These are phyloP conservation scores for Lichtheimia corymbifera DNA, from an alignment of 371 early-diverging fungal genomes.

Conservation along the genomic window DNA sequence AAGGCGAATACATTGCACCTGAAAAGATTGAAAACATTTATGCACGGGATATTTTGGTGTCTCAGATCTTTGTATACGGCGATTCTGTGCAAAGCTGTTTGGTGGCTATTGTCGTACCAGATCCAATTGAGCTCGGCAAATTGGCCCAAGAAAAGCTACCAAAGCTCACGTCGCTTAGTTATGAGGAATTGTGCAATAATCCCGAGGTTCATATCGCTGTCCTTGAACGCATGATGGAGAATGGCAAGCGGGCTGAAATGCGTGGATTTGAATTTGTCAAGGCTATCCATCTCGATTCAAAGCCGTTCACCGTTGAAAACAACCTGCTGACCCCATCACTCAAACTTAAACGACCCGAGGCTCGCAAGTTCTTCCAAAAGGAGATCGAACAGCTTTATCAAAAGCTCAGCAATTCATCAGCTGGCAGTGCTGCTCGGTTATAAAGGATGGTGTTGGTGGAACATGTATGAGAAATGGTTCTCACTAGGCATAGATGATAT, in stretches of 20 bases:
- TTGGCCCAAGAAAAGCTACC: conserved; percentile 36
- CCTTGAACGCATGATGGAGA: conserved; percentile 56
- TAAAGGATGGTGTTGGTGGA: no score
- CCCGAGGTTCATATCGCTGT: conserved; percentile 61
- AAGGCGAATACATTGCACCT: conserved; percentile 96
- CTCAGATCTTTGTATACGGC: conserved; percentile 79
- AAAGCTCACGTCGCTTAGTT: conserved; percentile 28
- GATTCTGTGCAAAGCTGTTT: conserved; percentile 78
- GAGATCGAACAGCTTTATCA: conserved; percentile 69
- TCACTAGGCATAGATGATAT: no score
- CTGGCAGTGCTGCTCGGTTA: neutral
- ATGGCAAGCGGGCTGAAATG: conserved; percentile 61
- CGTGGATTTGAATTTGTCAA: conserved; percentile 60
- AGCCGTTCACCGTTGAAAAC: conserved; percentile 61
- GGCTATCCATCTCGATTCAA: conserved; percentile 51
- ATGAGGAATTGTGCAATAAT: conserved; percentile 54
- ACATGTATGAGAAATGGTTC: no score
- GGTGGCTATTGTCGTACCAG: conserved; percentile 87
- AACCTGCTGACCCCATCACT: conserved; percentile 67
- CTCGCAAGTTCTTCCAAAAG: conserved; percentile 60
- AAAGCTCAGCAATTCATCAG: neutral
- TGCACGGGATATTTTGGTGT: conserved; percentile 54
- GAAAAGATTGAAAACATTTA: conserved; percentile 90
- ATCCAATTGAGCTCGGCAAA: conserved; percentile 50
- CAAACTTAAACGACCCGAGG: conserved; percentile 79